Conservation (phyloP, 805 yeast genomes). For the Candida piceae region DNA sequence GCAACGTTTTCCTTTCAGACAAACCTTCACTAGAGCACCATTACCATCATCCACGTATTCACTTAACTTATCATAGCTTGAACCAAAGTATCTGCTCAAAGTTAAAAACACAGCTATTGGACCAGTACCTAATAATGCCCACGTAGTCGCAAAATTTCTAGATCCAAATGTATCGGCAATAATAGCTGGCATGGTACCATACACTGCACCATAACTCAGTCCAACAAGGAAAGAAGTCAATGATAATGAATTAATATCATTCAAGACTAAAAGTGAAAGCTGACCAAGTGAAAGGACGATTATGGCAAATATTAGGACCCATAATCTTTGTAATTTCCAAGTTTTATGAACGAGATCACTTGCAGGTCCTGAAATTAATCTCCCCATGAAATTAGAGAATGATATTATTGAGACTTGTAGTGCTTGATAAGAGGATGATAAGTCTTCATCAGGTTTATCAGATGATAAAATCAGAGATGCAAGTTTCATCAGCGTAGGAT, state of each 20-base stretch:
- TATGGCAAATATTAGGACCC: slow-evolving; percentile 52
- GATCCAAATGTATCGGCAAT: slow-evolving; percentile 72
- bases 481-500: slow-evolving; percentile 7
- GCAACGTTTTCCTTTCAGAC: slow-evolving; percentile 41
- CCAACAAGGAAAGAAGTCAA: slow-evolving; percentile 55
- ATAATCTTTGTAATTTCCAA: slow-evolving; percentile 52
- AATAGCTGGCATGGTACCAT: slow-evolving; percentile 72
- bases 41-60: slow-evolving; percentile 33
- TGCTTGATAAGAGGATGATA: slow-evolving; percentile 53
- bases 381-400: slow-evolving; percentile 57
- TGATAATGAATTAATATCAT: slow-evolving; percentile 39
- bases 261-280: slow-evolving; percentile 30
- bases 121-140: slow-evolving; percentile 75
- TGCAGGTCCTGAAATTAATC: slow-evolving; percentile 59
- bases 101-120: slow-evolving; percentile 51
- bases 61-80: slow-evolving; percentile 42
- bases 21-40: slow-evolving; percentile 29
- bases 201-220: slow-evolving; percentile 60
- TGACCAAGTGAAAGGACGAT: slow-evolving; percentile 34
- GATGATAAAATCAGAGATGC: slow-evolving; percentile 3
- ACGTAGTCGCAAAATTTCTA: slow-evolving; percentile 60
- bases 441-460: slow-evolving; percentile 21
- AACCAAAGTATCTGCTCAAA: slow-evolving; percentile 53
- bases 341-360: slow-evolving; percentile 56
- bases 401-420: slow-evolving; percentile 67